Conservation (phyloP, 768 basidiomycete species). For the Rhizopogon rudus region DNA sequence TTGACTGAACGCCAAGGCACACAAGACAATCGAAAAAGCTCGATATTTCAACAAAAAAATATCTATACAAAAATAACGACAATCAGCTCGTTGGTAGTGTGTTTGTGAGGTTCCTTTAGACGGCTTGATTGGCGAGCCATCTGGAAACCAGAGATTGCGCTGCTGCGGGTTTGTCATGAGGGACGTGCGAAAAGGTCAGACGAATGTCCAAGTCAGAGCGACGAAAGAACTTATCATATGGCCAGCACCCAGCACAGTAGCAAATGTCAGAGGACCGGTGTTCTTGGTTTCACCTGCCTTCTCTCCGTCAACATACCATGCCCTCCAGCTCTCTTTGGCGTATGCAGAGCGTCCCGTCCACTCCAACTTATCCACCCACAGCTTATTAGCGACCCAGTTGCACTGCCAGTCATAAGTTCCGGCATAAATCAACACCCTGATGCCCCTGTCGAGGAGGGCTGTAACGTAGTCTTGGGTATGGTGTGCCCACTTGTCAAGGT, state of each 20-base stretch:
- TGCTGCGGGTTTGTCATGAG: constrained; percentile 65
- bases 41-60: too few relatives aligned
- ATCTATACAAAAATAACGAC: background rate
- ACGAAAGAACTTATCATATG: constrained; percentile 53
- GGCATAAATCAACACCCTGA: constrained; percentile 50
- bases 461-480: constrained; percentile 56
- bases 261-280: constrained; percentile 56
- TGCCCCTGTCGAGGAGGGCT: constrained; percentile 47
- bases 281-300: constrained; percentile 53
- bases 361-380: constrained; percentile 52
- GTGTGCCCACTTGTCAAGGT: constrained; percentile 56
- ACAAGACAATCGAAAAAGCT: too few relatives aligned
- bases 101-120: constrained; percentile 22
- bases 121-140: constrained; percentile 46
- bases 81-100: background rate
- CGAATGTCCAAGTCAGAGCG: constrained; percentile 1
- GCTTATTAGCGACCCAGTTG: constrained; percentile 63
- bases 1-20: too few relatives aligned
- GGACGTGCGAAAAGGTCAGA: constrained; percentile 40
- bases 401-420: constrained; percentile 54
- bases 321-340: constrained; percentile 33
- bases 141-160: constrained; percentile 56
- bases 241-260: constrained; percentile 63
- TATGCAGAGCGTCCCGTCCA: constrained; percentile 57
- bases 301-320: constrained; percentile 53